Evolutionary conservation across 139 green algal genomes (phyloP), one percentile per base, ranked within the genome.

Genomic region (Coccomyxa sp.): DNA sequence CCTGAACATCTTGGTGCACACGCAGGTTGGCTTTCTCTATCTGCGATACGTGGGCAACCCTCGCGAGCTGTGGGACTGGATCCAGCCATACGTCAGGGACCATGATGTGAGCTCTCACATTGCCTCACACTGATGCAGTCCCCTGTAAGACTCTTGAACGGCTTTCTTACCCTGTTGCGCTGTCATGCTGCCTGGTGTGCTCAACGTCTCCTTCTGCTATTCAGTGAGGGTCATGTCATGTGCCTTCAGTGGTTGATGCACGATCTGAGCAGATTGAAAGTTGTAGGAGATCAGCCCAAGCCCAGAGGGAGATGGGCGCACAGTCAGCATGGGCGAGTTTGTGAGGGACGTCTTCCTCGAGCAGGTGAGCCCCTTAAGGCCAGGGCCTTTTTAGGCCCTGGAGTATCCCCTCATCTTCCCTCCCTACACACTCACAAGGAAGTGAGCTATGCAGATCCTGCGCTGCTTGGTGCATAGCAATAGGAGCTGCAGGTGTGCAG

Each of bases 1-100:
- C 27, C 1, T 7, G n/a, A n/a, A n/a, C n/a, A n/a, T n/a, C n/a
- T n/a, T n/a, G n/a, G n/a, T n/a, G n/a, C n/a, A n/a, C n/a, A n/a
- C 85, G 74, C 86, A 98, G 95, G 69, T 98, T 3, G 95, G 95
- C 18, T 96, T 99, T 73, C 84, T 98, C 71, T 98, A 97, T 80
- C 84, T 99, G 71, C 89, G 95, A 33, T 98, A 98, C 81, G 90
- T 96, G 27, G 87, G 80, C 16, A 88, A 97, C 58, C 93, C 95
- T 8, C 93, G 93, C 73, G 85, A 82, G 18, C 77, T 97, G n/a
- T 98, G 94, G 95, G 34, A 79, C 8, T 98, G 93, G 94, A 86
- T 89, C n/a, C 78, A 89, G 55, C 83, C 79, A 0, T 98, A 98
- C 84, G 70, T 97, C 16, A 73, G 87, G 22, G 95, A 98, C 81